Base-by-base conservation (phyloP, 1,139 yeast species). In the Petasospora rhodanensis region DNA sequence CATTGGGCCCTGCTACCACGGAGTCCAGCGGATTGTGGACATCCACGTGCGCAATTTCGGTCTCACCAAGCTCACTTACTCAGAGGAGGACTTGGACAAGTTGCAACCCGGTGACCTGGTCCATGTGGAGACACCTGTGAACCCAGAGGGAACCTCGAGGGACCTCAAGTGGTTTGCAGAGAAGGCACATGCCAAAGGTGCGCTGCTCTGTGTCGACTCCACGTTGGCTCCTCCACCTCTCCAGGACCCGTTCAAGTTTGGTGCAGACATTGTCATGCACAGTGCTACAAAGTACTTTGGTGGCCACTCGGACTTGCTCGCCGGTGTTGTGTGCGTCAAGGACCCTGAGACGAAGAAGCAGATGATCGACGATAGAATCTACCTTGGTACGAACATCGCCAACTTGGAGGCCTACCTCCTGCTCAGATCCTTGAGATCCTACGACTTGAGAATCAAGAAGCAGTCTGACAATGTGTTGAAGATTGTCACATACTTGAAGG, bases 211-310 rank as follows among this genome's bases (percentile, higher is more conserved):
- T 17, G 80, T 87, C 7, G 97, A 89, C 56, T 74, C 96, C 1
- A 89, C 96, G 0, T 79, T 89, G 56, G 96, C 95, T 4, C 96
- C 96, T 16, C 95, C 95, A 12, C 96, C 96, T 7, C 62, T 87
- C 36, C 87, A 78, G 52, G 73, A 82, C 45, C 91, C 94, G 6
- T 86, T 85, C 60, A 65, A 69, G 24, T 79, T 70, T 47, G 95
- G 91, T 27, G 95, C 81, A 20, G 96, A 87, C 56, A 59, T 84
- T 49, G 75, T 87, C 12, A 64, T 89, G 76, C 96, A 87, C 59
- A 84, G 95, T 1, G 95, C 89, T 1, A 85, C 96, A 3, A 87
- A 87, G 56, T 89, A 78, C 59, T 79, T 86, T 54, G 96, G 95
- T 22, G 96, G 96, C 14, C 96, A 87, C 57, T 82, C 95, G n/a